Evolutionary conservation across 352 stramenopile genomes (phyloP), one percentile per base, ranked within the genome.

Genomic region (Halophytophthora batemanensis): DNA sequence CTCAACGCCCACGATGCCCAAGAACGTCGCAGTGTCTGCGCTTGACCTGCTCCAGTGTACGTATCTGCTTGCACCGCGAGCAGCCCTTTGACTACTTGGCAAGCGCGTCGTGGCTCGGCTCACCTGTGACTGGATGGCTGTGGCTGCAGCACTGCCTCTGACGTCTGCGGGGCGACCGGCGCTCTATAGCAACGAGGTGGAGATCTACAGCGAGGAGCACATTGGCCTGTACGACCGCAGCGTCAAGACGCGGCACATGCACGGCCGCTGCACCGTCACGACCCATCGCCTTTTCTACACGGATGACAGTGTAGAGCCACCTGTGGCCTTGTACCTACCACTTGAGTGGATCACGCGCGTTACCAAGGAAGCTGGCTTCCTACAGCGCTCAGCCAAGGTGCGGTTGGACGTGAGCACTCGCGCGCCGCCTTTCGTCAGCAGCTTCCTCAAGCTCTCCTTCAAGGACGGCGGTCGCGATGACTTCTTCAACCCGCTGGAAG

Each of bases 201-300:
- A 94, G 58, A 89, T 94, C 54, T 94, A 94, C 66, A 87, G 74
- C 42, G 78, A 94, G 41, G 81, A 89, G 53, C 66, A 90, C 46
- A 90, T 94, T 53, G 81, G 74, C 12, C 61, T 94, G 40, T 94
- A 94, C 58, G 82, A 94, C 56, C 72, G 85, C 51, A 79, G 65
- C 35, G 69, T 85, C 39, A 94, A 94, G 69, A 91, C 84, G 29
- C 42, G 56, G 41, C 79, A 87, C 57, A n/a, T 71, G 39, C 66
- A 74, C 39, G 84, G 84, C 10, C 80, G 84, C 29, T 90, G 82
- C 59, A 77, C 78, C 8, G 73, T 94, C 49, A 94, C 84, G 43
- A 94, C 82, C 10, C 84, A 94, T 56, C 81, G 84, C 3, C 65
- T 94, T 19, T 88, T 94, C 53, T 94, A 90, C 59, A 82, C 87